Evolutionary conservation across 139 green algal genomes (phyloP), one percentile per base, ranked within the genome.

Genomic region (Tetradesmus lagerheimii): DNA sequence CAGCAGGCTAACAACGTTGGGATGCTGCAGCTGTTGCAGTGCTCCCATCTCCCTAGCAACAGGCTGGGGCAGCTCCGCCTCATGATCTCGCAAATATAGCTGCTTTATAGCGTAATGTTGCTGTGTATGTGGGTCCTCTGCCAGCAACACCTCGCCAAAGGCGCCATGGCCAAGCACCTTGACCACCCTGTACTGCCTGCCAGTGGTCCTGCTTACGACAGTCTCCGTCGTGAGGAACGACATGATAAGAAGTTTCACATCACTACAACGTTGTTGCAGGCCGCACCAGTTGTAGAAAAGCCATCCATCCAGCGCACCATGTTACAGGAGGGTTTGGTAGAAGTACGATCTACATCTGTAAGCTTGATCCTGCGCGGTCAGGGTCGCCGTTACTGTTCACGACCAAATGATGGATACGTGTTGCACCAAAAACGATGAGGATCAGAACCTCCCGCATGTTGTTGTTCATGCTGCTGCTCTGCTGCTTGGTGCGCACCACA

Each of bases 11-110:
- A 99, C 94, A 50, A 99, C 90, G 88, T 97, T 83, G 0, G 95
- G 95, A 62, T 97, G 96, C 31, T 93, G 93, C 88, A 98, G 91
- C 94, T 98, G 97, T 27, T 91, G 93, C 90, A 98, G 92, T 3
- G 98, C 92, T 91, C 98, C 97, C 50, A 99, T 97, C 90, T 99
- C 97, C 0, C 97, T 92, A 43, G 14, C 31, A 15, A 88, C 27
- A 37, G 62, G 38, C 64, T 62, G 37, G 11, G 83, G 83, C 27
- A 88, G 62, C 8, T 29, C 15, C 1, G 39, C 5, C 12, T 35
- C 35, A 12, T 41, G 38, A 64, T 80, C 62, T 39, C 64, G 62
- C 25, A 88, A 9, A 39, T 88, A 88, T 1, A 88, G 18, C 38
- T 88, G 83, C 41, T 88, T 88, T 1, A 77, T 64, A 18, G 83